Evolutionary conservation across 176 grass and related monocot species (phyloP).

Genomic region (Oryza meyeriana): DNA sequence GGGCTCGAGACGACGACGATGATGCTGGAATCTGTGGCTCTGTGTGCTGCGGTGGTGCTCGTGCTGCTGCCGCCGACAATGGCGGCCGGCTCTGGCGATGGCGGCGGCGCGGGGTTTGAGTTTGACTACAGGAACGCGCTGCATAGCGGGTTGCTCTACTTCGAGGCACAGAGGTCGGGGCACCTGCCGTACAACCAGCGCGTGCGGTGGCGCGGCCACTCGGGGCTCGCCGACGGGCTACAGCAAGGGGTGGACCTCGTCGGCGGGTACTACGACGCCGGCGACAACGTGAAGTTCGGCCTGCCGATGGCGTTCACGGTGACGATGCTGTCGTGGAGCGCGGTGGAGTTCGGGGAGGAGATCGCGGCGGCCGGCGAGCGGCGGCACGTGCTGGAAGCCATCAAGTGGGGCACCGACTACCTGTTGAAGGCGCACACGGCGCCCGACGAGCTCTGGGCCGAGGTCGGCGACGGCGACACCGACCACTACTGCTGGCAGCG

Average conservation of each 20-base stretch:
- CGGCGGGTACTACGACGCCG: constrained; percentile 73
- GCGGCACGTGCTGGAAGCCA: constrained; percentile 58
- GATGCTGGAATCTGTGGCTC: no score
- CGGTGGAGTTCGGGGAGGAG: constrained; percentile 48
- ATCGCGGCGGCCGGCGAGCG: constrained; percentile 43
- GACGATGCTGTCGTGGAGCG: constrained; percentile 67
- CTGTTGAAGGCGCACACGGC: constrained; percentile 57
- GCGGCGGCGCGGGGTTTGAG: background rate
- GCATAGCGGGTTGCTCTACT: constrained; percentile 64
- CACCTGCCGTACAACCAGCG: constrained; percentile 78
- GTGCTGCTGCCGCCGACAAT: no score
- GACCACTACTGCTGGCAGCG: constrained; percentile 61
- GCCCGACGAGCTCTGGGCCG: constrained; percentile 55
- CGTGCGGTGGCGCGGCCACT: constrained; percentile 69
- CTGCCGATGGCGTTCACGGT: constrained; percentile 79
- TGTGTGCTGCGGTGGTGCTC: no score
- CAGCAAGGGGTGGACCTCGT: constrained; percentile 79
- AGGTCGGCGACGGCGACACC: constrained; percentile 55
- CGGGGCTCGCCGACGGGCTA: constrained; percentile 64
- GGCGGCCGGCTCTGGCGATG: no score
- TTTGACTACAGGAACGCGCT: background rate
- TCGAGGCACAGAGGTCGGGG: constrained; percentile 93
- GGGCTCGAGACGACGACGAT: no score
- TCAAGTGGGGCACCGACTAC: constrained; percentile 67
- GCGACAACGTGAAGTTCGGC: constrained; percentile 83